phyloP scores from a whole-genome alignment of 2,329 filamentous ascomycete species.

The Neonectria ditissima region DNA sequence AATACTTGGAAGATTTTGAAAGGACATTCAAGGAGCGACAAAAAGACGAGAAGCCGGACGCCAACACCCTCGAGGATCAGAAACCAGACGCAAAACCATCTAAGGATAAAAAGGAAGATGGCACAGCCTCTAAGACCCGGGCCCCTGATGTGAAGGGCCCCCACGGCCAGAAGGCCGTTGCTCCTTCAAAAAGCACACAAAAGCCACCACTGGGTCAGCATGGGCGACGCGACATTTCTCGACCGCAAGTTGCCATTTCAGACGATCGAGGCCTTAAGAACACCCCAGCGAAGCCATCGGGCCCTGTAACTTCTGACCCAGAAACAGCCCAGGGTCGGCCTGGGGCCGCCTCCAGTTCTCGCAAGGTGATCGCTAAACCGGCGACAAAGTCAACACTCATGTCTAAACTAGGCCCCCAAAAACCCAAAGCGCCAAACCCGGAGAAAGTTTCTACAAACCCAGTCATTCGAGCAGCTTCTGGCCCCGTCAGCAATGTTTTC shows the following conservation, averaged over 20 bases:
- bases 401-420: constrained; percentile 18
- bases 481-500: constrained; percentile 58
- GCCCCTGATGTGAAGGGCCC: background rate
- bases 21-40: constrained; percentile 27
- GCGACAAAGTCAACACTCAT: constrained; percentile 8
- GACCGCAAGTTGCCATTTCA: background rate
- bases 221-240: background rate
- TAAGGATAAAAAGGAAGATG: background rate
- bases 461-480: constrained; percentile 13
- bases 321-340: constrained; percentile 8
- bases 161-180: background rate
- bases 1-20: constrained; percentile 38
- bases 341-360: background rate
- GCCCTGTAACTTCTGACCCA: background rate
- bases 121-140: background rate
- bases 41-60: constrained; percentile 19
- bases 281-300: background rate
- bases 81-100: background rate
- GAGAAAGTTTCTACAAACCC: constrained; percentile 19
- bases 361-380: background rate
- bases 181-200: background rate
- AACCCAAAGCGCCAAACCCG: constrained; percentile 4
- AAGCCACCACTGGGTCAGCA: background rate
- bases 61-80: background rate
- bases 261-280: background rate